Percentiles rank a stretch among this genome's conserved stretches.
These are phyloP conservation scores for Podospora anserina DNA, from an alignment of 495 filamentous ascomycete genomes.

Conservation along the genomic window DNA sequence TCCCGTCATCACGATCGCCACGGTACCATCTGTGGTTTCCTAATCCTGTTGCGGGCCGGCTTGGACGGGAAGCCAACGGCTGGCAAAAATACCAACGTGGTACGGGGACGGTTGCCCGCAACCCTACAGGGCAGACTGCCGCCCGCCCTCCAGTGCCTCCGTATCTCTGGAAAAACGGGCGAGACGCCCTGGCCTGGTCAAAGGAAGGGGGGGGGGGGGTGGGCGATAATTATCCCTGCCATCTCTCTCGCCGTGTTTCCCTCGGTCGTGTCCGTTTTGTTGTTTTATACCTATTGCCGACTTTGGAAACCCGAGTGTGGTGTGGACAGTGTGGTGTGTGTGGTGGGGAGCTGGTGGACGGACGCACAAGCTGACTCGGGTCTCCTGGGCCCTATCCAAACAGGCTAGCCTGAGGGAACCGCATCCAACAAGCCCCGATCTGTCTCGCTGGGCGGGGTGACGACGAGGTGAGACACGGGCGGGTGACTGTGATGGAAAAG, in stretches of 20 bases:
- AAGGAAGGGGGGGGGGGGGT: background rate
- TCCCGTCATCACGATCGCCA: background rate
- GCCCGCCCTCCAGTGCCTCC: background rate
- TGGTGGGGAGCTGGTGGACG: background rate
- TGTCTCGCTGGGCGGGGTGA: constrained; percentile 3
- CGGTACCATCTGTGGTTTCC: background rate
- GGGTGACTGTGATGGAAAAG: constrained; percentile 3
- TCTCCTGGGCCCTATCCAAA: background rate
- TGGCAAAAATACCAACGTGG: constrained; percentile 4
- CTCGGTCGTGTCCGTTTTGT: background rate
- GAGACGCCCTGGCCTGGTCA: background rate
- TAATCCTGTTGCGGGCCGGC: background rate
- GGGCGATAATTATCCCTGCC: background rate
- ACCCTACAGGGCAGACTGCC: constrained; percentile 10
- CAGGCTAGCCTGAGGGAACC: background rate
- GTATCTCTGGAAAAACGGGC: background rate
- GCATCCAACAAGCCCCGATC: constrained; percentile 1
- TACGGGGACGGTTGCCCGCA: background rate
- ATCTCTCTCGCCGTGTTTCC: background rate
- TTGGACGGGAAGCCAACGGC: background rate
- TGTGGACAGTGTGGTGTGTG: background rate
- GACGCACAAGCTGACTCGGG: background rate
- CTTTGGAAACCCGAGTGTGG: background rate
- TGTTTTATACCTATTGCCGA: background rate
- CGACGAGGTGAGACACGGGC: constrained; percentile 1